Evolutionary conservation across 306 rosid genomes (phyloP).

Genomic region (Quillaja saponaria): DNA sequence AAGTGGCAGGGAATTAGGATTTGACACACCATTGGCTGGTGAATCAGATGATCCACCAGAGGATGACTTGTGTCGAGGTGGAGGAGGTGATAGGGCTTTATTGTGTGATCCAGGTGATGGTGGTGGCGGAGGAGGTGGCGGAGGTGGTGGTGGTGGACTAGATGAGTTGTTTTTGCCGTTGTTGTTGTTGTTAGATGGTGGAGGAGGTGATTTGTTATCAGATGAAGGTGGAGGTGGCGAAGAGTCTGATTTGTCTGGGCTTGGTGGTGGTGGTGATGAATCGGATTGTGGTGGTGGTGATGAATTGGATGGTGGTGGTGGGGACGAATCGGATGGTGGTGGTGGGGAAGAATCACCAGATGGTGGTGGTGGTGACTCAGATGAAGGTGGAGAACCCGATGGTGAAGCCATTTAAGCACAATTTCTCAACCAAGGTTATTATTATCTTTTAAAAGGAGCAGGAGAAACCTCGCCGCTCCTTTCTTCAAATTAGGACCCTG

Average conservation of each 20-base stretch:
- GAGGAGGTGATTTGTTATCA: not conserved
- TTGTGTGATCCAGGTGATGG: not conserved
- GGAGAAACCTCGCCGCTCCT: constrained; percentile 44
- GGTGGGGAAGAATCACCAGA: constrained; percentile 24
- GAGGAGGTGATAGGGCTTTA: constrained; percentile 23
- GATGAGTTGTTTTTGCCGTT: not conserved
- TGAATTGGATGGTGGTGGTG: constrained; percentile 12
- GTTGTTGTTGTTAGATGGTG: constrained; percentile 20
- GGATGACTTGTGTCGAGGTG: constrained; percentile 26
- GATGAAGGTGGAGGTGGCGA: constrained; percentile 30
- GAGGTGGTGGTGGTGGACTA: not conserved
- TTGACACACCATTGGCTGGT: not conserved
- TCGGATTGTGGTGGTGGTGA: constrained; percentile 12
- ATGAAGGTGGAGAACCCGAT: constrained; percentile 29
- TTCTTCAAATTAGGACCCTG: constrained; percentile 34
- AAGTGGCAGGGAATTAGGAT: constrained; percentile 16
- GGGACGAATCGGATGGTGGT: constrained; percentile 18
- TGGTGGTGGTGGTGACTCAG: constrained; percentile 23
- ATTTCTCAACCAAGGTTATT: constrained; percentile 30
- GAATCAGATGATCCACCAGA: constrained; percentile 6
- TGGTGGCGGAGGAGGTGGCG: constrained; percentile 10
- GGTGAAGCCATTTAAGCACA: constrained; percentile 43
- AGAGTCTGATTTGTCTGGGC: not conserved
- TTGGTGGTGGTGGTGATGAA: constrained; percentile 13
- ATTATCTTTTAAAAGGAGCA: constrained; percentile 22